Percentiles rank a stretch among this genome's conserved stretches.
Conservation (phyloP, 2,329 filamentous ascomycete species). For the Penicillium frequentans region DNA sequence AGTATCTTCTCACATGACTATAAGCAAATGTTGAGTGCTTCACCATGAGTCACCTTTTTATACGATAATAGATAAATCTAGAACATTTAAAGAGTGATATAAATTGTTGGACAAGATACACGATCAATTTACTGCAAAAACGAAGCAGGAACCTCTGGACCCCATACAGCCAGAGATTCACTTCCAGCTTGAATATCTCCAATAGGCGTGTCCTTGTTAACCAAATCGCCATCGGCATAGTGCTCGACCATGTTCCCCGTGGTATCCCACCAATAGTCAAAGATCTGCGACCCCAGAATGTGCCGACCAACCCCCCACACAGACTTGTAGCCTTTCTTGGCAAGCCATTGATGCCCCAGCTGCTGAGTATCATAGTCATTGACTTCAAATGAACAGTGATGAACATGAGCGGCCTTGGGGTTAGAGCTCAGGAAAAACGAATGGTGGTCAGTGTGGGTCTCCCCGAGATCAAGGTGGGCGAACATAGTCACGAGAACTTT, state of each 20-base stretch:
- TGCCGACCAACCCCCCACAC: neutral
- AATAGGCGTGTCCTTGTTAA: conserved; percentile 7
- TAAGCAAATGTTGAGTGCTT: no score
- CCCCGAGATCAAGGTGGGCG: conserved; percentile 6
- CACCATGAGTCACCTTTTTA: no score
- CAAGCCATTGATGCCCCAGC: conserved; percentile 1
- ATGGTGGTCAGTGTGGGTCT: conserved; percentile 4
- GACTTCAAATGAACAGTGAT: conserved; percentile 1
- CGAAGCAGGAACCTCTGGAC: conserved; percentile 2
- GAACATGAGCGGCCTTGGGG: neutral
- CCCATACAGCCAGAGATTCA: conserved; percentile 11
- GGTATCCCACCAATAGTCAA: conserved; percentile 3
- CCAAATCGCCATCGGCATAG: conserved; percentile 3
- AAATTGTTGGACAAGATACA: no score
- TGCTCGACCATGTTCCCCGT: conserved; percentile 3
- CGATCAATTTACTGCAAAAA: conserved; percentile 5
- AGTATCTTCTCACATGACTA: no score
- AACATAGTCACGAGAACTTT: conserved; percentile 4
- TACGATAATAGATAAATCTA: no score
- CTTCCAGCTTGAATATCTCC: conserved; percentile 4
- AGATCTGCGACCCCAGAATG: conserved; percentile 3
- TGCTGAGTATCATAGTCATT: conserved; percentile 2
- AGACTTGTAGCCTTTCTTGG: neutral
- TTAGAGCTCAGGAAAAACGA: conserved; percentile 4
- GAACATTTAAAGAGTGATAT: neutral